Conservation (phyloP, 2,329 filamentous ascomycete species). For the Alternaria gansuensis region DNA sequence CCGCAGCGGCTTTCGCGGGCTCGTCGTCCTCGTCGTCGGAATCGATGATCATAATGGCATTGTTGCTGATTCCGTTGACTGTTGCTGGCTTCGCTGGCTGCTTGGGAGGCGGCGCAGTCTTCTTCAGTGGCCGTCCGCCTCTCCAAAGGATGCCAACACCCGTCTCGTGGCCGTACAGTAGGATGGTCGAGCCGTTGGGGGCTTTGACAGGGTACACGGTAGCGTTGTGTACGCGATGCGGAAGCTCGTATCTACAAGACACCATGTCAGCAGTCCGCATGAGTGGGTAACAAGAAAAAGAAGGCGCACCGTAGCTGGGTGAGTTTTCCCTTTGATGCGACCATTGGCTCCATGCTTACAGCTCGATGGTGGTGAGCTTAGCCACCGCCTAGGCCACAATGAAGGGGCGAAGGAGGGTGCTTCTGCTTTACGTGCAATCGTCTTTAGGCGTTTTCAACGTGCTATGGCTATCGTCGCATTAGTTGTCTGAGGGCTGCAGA, state of each 20-base stretch:
- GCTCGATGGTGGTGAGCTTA: conserved; percentile 9
- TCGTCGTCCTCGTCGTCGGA: conserved; percentile 67
- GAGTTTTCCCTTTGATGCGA: conserved; percentile 44
- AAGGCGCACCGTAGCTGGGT: conserved; percentile 44
- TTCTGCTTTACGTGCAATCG: background rate
- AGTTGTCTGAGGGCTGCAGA: background rate
- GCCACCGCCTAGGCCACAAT: background rate
- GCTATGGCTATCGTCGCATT: background rate
- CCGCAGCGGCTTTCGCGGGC: conserved; percentile 35
- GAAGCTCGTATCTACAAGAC: conserved; percentile 65
- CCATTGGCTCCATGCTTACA: conserved; percentile 77
- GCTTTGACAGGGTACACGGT: conserved; percentile 66
- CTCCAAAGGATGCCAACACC: conserved; percentile 69
- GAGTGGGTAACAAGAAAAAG: background rate
- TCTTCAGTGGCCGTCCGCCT: conserved; percentile 63
- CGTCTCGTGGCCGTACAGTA: conserved; percentile 67
- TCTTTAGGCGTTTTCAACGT: background rate
- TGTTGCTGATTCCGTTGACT: conserved; percentile 54
- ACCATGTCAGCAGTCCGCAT: conserved; percentile 16
- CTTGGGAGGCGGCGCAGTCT: conserved; percentile 35
- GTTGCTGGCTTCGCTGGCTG: conserved; percentile 48
- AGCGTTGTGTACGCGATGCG: conserved; percentile 65
- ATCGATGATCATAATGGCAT: conserved; percentile 65
- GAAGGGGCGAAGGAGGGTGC: background rate
- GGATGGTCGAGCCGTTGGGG: conserved; percentile 68